phyloP scores from a whole-genome alignment of 2,329 filamentous ascomycete species.

The Geosmithia morbida region DNA sequence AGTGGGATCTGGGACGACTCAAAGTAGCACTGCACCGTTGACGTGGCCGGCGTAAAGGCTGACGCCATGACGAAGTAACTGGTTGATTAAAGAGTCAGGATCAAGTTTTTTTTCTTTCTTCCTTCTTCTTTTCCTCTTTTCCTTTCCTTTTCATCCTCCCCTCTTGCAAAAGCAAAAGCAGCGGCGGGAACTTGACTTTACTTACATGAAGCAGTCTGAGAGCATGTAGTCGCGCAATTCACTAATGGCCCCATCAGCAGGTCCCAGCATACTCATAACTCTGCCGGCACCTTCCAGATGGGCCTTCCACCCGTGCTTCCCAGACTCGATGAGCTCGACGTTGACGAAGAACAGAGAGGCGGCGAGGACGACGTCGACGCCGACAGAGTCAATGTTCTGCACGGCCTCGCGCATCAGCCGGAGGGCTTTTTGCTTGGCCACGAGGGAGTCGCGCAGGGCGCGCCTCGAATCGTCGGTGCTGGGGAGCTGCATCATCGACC shows the following conservation, averaged over 20 bases:
- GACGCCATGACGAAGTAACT: slow-evolving; percentile 32
- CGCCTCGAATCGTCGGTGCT: slow-evolving; percentile 9
- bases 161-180: background rate
- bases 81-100: background rate
- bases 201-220: slow-evolving; percentile 31
- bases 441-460: slow-evolving; percentile 26
- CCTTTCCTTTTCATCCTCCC: too few species aligned
- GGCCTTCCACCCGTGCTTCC: slow-evolving; percentile 29
- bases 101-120: too few species aligned
- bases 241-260: slow-evolving; percentile 15
- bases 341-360: slow-evolving; percentile 35
- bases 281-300: slow-evolving; percentile 29
- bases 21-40: slow-evolving; percentile 17
- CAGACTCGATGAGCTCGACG: slow-evolving; percentile 33
- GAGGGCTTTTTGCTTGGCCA: slow-evolving; percentile 29
- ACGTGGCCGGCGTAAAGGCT: slow-evolving; percentile 21
- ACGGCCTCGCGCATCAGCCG: slow-evolving; percentile 24
- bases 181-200: background rate
- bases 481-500: slow-evolving; percentile 2
- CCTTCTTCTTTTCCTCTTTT: too few species aligned
- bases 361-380: slow-evolving; percentile 25
- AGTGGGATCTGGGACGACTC: slow-evolving; percentile 19
- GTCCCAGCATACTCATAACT: slow-evolving; percentile 25
- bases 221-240: slow-evolving; percentile 27
- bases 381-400: slow-evolving; percentile 18